Evolutionary conservation across 805 yeast genomes (phyloP), one percentile per base, ranked within the genome.

Genomic region (Dipodascus geniculatus): DNA sequence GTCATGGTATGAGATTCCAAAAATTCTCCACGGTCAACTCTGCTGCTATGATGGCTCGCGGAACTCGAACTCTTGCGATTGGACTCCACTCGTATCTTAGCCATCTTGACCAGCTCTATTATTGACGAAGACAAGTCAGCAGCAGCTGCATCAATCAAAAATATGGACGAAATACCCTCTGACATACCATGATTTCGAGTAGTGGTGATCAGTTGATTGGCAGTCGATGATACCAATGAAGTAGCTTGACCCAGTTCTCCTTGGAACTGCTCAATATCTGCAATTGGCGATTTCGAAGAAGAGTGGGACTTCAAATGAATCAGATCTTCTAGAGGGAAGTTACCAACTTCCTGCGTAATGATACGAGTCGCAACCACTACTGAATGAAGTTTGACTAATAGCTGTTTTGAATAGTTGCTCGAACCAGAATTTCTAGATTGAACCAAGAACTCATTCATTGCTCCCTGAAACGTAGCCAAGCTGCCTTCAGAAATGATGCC

Each of bases 1-100:
- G 85, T 85, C 19, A 87, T 90, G 0, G 97, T 90, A 70, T 90
- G 96, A 68, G 88, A 96, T 66, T 91, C 98, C 61, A 91, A 74
- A 65, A 89, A 91, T 24, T 82, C 74, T 61, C 89, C 77, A 55
- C 90, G 80, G 62, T 87, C 95, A 4, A 87, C 81, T 57, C 89
- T 75, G 1, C 96, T 85, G 65, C 87, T 87, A 63, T 90, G 96
- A 1, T 95, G 95, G 14, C 44, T 38, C 6, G 44, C 4, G 17
- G 8, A 4, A 17, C 44, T 6, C 4, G 20, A 14, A 17, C 44
- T 14, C 44, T n/a, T 38, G 17, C 20, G 44, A n/a, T 17, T 17
- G 8, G 35, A 28, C 20, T 38, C 20, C 6, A 6, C 19, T 9
- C 44, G 44, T 47, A 65, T 61, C 49, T 59, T 60, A 14, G 68